phyloP scores from a whole-genome alignment of 306 rosid genomes.

The Coriaria nepalensis region DNA sequence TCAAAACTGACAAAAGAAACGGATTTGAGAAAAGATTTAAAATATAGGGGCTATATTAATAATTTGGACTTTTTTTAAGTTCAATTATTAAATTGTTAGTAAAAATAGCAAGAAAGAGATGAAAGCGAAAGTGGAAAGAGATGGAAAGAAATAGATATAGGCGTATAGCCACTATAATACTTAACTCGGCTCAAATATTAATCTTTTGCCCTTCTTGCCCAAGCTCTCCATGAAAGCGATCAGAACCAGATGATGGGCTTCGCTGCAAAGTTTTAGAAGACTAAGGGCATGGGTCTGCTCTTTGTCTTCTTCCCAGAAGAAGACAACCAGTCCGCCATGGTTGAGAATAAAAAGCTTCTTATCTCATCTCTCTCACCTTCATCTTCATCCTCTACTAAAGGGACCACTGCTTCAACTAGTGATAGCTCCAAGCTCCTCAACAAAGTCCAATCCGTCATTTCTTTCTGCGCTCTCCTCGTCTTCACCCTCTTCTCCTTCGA shows the following conservation, averaged over 20 bases:
- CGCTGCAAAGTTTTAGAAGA: slow-evolving; percentile 23
- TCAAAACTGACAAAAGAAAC: slow-evolving; percentile 1
- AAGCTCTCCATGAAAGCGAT: too few species aligned
- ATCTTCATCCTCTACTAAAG: slow-evolving; percentile 14
- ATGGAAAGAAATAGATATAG: too few species aligned
- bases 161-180: too few species aligned
- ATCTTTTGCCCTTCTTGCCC: too few species aligned
- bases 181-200: too few species aligned
- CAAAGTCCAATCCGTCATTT: slow-evolving; percentile 65
- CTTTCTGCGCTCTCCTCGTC: slow-evolving; percentile 65
- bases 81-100: too few species aligned
- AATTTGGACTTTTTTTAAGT: too few species aligned
- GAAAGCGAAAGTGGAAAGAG: too few species aligned
- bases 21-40: too few species aligned
- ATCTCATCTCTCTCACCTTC: slow-evolving; percentile 7
- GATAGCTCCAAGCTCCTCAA: slow-evolving; percentile 17
- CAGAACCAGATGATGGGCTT: slow-evolving; percentile 13
- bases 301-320: slow-evolving; percentile 61
- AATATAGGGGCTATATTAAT: too few species aligned
- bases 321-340: slow-evolving; percentile 23
- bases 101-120: too few species aligned
- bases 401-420: slow-evolving; percentile 6
- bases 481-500: slow-evolving; percentile 81
- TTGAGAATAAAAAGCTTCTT: slow-evolving; percentile 22
- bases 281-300: slow-evolving; percentile 52